These are phyloP conservation scores for Trypanosoma melophagium DNA, from an alignment of 208 protist genomes.

Conservation along the genomic window DNA sequence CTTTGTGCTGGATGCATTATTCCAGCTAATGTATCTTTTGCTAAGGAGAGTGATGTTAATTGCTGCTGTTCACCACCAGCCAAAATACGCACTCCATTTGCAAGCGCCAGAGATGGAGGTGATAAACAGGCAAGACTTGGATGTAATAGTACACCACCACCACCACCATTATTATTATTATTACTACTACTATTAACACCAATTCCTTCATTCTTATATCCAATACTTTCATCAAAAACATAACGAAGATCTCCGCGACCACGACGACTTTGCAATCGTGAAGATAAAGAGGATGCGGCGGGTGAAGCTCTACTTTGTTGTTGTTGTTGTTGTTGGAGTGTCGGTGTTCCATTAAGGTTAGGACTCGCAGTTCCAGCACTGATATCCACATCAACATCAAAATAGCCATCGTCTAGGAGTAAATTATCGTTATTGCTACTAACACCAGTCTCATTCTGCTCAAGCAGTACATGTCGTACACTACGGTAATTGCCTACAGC, in stretches of 20 bases:
- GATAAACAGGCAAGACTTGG: not conserved
- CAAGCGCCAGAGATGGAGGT: not conserved
- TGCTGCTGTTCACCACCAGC: slow-evolving; percentile 2
- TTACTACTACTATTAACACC: no score
- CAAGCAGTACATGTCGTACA: slow-evolving; percentile 40
- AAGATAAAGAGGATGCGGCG: no score
- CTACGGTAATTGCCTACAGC: slow-evolving; percentile 79
- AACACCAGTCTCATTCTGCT: not conserved
- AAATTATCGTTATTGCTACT: not conserved
- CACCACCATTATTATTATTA: no score
- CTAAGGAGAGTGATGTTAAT: slow-evolving; percentile 28
- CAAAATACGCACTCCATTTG: not conserved
- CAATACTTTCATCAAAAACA: no score
- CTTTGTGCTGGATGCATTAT: slow-evolving; percentile 38
- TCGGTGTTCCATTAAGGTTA: not conserved
- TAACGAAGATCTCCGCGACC: no score
- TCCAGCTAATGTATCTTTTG: slow-evolving; percentile 35
- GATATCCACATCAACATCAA: not conserved
- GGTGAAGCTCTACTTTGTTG: no score
- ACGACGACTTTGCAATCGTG: no score
- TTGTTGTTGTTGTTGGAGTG: no score
- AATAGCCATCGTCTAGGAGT: not conserved
- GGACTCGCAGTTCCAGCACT: no score
- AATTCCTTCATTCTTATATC: no score
- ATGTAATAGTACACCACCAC: not conserved